Evolutionary conservation across 345 rosid species (phyloP), one percentile per base, ranked within the genome.

Genomic region (Arabis alpina): DNA sequence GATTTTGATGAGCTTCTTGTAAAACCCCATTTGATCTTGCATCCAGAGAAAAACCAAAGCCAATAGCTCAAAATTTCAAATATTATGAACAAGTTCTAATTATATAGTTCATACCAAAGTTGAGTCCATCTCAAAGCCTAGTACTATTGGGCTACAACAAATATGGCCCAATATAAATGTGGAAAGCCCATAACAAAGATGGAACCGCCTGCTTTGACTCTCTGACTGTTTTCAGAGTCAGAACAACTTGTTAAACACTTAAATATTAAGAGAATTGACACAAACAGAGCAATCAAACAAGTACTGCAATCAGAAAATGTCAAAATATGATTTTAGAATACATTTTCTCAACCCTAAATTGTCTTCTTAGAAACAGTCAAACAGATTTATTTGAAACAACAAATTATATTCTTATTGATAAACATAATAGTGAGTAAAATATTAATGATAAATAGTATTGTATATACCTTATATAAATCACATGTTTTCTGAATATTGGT

Each of bases 401-500:
- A 45, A 13, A 15, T 16, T n/a, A n/a, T n/a, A n/a, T n/a, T n/a
- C n/a, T n/a, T n/a, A n/a, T n/a, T n/a, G n/a, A n/a, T n/a, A n/a
- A n/a, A n/a, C n/a, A n/a, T n/a, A n/a, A n/a, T 19, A 19, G 23
- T 19, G 23, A 19, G 23, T 19, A 19, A 19, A 19, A 19, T 19
- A 19, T 19, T 19, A 19, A 19, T 19, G 23, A 19, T 28, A 28
- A 28, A 28, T 28, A 28, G 32, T 28, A 28, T 28, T 5, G 4
- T 5, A 3, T 5, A 3, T 3, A 5, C 2, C 6, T 64, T 61
- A 32, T 27, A 30, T 0, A 54, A 62, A 62, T 69, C 79, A 76
- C 79, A 76, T 76, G 79, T 65, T 54, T 28, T 62, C 23, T 4
- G 61, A 48, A 39, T 47, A 40, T 62, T 74, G 79, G 71, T 76